Percentiles rank a stretch among this genome's conserved stretches.
These are phyloP conservation scores for Chalara sp. DNA, from an alignment of 2,329 filamentous ascomycete species.

Conservation along the genomic window DNA sequence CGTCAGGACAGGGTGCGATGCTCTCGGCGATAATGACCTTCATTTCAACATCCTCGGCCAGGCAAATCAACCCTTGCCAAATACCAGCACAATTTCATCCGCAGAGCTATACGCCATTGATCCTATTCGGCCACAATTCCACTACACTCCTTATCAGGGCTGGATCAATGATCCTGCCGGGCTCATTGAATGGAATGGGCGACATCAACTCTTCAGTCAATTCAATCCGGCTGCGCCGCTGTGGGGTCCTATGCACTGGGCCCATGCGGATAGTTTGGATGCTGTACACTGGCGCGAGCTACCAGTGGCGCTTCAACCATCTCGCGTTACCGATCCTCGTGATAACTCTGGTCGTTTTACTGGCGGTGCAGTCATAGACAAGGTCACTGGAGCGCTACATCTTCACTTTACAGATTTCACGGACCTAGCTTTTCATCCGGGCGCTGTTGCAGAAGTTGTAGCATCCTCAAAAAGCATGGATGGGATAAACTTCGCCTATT, in stretches of 20 bases:
- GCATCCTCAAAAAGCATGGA: conserved; percentile 55
- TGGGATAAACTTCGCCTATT: conserved; percentile 51
- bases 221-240: conserved; percentile 41
- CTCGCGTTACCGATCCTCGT: conserved; percentile 25
- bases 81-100: conserved; percentile 2
- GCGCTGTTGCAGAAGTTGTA: conserved; percentile 39
- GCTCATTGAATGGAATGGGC: conserved; percentile 46
- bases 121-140: conserved; percentile 40
- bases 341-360: conserved; percentile 34
- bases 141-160: conserved; percentile 43
- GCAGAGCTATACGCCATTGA: conserved; percentile 21
- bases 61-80: conserved; percentile 19
- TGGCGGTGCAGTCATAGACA: conserved; percentile 50
- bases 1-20: conserved; percentile 21
- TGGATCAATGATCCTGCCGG: conserved; percentile 59
- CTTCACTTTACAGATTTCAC: conserved; percentile 42
- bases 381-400: conserved; percentile 56
- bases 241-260: conserved; percentile 56
- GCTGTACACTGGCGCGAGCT: conserved; percentile 58
- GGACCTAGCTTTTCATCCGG: conserved; percentile 18
- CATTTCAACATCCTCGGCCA: conserved; percentile 25
- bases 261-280: conserved; percentile 53
- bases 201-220: conserved; percentile 59
- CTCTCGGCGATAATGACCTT: conserved; percentile 19
- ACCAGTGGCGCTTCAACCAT: conserved; percentile 49